Evolutionary conservation across 768 basidiomycete genomes (phyloP), one percentile per base, ranked within the genome.

Genomic region (Mrakia hoshinonis): DNA sequence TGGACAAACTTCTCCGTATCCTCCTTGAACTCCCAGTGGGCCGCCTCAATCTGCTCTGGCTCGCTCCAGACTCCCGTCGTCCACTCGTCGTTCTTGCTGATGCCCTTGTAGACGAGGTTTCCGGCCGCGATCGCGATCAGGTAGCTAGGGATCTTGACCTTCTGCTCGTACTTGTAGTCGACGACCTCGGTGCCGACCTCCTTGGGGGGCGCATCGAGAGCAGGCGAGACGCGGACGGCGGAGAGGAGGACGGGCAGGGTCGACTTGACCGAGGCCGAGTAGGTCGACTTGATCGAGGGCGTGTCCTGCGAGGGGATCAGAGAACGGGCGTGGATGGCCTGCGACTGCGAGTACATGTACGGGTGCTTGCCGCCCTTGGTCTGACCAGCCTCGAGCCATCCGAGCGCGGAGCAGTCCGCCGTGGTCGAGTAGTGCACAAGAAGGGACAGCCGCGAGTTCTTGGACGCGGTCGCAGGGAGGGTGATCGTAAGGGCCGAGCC

Each of bases 121-220:
- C 93, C 94, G 0, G 85, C 84, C 0, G 94, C 94, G 67, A 97
- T 88, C 2, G 95, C 95, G 62, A 97, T 83, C n/a, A 97, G 82
- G 77, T 98, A 97, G 1, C 89, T 87, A 1, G 95, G 91, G 70
- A 97, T 92, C 4, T 90, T 86, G 24, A 91, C 85, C 7, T 85
- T 86, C 90, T 98, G 76, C 11, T 74, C 18, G 72, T 63, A 67
- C 12, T 51, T 46, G 73, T 73, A 74, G 65, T 31, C 61, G 48
- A 74, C 55, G 20, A 24, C 29, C 29, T 68, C 31, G 22, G 31
- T 51, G 24, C 60, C 62, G 4, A 46, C n/a, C 4, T 61, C 63
- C 36, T 46, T n/a, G n/a, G n/a, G 13, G 20, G 10, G 13, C 15
- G 47, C 38, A 43, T 86, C 83, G 12, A 86, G 81, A 0, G 89